Conservation (phyloP, 768 basidiomycete species). For the Tricholoma flavovirens region DNA sequence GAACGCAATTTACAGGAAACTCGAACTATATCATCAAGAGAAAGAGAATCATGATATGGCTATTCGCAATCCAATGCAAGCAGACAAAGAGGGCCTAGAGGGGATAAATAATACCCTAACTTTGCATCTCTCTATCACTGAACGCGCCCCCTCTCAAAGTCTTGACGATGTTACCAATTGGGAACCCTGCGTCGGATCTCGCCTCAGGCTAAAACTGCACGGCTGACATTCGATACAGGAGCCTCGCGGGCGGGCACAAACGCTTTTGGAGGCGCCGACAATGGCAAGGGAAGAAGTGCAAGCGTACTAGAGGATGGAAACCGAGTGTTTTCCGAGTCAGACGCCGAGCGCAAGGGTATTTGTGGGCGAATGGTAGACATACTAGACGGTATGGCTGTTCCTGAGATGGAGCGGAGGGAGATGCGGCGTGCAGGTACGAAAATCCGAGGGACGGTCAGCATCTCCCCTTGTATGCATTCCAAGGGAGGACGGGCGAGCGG, state of each 20-base stretch:
- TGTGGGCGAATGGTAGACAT: background rate
- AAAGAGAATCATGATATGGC: background rate
- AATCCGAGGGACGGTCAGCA: background rate
- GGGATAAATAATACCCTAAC: background rate
- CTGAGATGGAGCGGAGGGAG: constrained; percentile 5
- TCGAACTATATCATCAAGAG: no score
- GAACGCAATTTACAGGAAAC: no score
- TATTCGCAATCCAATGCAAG: no score
- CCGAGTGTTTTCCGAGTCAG: background rate
- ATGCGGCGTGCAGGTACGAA: constrained; percentile 1
- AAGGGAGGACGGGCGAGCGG: constrained; percentile 1
- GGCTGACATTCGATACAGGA: background rate
- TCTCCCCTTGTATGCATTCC: background rate
- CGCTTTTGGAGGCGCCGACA: background rate
- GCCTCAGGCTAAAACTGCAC: background rate
- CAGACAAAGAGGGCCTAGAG: background rate
- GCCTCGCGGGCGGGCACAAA: background rate
- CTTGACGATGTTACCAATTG: background rate
- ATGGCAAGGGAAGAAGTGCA: background rate
- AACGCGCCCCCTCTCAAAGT: background rate
- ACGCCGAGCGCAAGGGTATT: background rate
- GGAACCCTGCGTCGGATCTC: background rate
- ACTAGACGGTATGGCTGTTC: background rate
- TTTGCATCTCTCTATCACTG: background rate
- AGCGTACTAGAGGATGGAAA: background rate